phyloP scores from a whole-genome alignment of 2,329 filamentous ascomycete genomes.

The Arthrobotrys megalospora region DNA sequence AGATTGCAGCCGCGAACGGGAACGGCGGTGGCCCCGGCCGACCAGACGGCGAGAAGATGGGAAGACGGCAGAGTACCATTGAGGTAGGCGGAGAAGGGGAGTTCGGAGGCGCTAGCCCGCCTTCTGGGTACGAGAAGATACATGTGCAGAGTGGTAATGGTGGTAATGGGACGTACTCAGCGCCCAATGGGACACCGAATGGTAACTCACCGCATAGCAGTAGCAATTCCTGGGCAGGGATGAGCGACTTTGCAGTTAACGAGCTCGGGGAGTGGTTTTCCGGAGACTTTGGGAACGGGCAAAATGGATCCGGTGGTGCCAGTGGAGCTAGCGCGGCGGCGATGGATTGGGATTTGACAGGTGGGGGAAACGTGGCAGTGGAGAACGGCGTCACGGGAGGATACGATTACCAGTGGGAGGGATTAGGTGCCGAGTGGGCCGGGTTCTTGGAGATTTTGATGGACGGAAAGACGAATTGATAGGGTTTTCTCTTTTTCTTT shows the following conservation, averaged over 20 bases:
- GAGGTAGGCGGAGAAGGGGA: constrained; percentile 49
- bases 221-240: constrained; percentile 51
- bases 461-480: constrained; percentile 59
- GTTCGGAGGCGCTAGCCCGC: constrained; percentile 58
- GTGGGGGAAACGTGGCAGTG: constrained; percentile 50
- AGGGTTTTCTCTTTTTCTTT: neutral
- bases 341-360: constrained; percentile 55
- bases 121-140: constrained; percentile 61
- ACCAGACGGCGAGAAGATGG: constrained; percentile 37
- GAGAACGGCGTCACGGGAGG: constrained; percentile 60
- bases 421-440: constrained; percentile 56
- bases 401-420: constrained; percentile 60
- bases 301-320: neutral
- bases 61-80: constrained; percentile 54
- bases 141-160: constrained; percentile 44
- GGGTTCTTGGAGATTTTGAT: constrained; percentile 59
- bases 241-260: constrained; percentile 53
- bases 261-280: constrained; percentile 59
- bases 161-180: constrained; percentile 41
- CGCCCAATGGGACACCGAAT: constrained; percentile 53
- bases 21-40: neutral
- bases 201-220: constrained; percentile 57
- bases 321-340: constrained; percentile 23
- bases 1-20: constrained; percentile 21
- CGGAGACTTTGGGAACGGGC: constrained; percentile 32